Evolutionary conservation across 805 yeast genomes (phyloP).

Genomic region (Ogataea naganishii): DNA sequence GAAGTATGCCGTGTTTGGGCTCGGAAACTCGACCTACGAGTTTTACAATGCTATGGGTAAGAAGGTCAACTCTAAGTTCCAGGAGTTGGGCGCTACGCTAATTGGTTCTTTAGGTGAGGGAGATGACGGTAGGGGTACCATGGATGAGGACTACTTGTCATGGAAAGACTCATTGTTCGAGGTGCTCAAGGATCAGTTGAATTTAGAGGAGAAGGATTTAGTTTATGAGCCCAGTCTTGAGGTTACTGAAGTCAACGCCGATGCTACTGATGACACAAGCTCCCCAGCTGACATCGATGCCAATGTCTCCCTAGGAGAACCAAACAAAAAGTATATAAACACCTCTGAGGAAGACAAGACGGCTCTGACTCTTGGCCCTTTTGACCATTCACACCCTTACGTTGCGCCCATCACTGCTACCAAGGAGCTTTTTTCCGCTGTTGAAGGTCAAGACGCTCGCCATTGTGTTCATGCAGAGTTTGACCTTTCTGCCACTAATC

Average conservation of each 20-base stretch:
- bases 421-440: slow-evolving; percentile 61
- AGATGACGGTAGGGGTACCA: slow-evolving; percentile 90
- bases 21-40: slow-evolving; percentile 94
- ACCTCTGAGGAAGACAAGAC: slow-evolving; percentile 21
- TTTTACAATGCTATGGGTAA: slow-evolving; percentile 79
- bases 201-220: slow-evolving; percentile 73
- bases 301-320: slow-evolving; percentile 74
- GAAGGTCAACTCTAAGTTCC: slow-evolving; percentile 40
- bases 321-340: slow-evolving; percentile 45
- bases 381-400: slow-evolving; percentile 73
- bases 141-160: slow-evolving; percentile 88
- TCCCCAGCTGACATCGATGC: too few relatives aligned
- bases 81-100: slow-evolving; percentile 61
- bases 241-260: slow-evolving; percentile 26
- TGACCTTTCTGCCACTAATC: slow-evolving; percentile 64
- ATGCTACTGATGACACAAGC: slow-evolving; percentile 20
- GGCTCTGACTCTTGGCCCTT: slow-evolving; percentile 54
- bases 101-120: slow-evolving; percentile 83
- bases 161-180: slow-evolving; percentile 84
- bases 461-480: slow-evolving; percentile 88
- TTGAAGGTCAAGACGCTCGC: slow-evolving; percentile 43
- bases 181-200: slow-evolving; percentile 50
- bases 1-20: slow-evolving; percentile 73
- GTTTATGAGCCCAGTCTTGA: slow-evolving; percentile 64
- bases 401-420: slow-evolving; percentile 57